Evolutionary conservation across 352 stramenopile genomes (phyloP).

Genomic region (Globisporangium orthogonon): DNA sequence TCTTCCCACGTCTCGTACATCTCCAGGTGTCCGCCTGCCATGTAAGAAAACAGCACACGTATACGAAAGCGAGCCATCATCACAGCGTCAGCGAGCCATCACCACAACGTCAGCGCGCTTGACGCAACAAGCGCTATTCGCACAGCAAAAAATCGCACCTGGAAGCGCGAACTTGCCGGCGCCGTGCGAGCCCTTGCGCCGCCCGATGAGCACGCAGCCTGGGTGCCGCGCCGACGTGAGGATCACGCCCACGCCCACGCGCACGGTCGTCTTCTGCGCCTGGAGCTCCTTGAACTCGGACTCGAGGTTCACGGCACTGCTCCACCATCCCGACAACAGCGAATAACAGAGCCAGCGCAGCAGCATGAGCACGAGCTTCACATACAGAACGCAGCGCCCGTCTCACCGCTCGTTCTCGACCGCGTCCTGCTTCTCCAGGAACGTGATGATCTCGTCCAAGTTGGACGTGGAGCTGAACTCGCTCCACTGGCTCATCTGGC

Average conservation of each 20-base stretch:
- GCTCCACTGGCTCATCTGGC: constrained; percentile 76
- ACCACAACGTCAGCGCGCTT: background rate
- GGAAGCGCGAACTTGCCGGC: constrained; percentile 70
- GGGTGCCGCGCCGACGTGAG: constrained; percentile 60
- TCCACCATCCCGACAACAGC: background rate
- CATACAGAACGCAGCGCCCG: background rate
- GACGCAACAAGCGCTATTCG: background rate
- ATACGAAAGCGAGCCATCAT: background rate
- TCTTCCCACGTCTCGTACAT: constrained; percentile 81
- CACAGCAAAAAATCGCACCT: constrained; percentile 15
- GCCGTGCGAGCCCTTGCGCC: constrained; percentile 69
- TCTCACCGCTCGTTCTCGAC: constrained; percentile 50
- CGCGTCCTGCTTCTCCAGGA: constrained; percentile 73
- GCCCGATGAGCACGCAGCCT: constrained; percentile 63
- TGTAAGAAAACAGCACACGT: too few relatives aligned
- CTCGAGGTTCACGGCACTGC: constrained; percentile 44
- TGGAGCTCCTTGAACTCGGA: constrained; percentile 59
- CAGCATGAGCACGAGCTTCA: background rate
- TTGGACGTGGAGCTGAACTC: constrained; percentile 81
- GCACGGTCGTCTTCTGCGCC: constrained; percentile 48
- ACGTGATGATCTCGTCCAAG: constrained; percentile 81
- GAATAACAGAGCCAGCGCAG: background rate
- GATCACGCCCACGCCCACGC: constrained; percentile 73
- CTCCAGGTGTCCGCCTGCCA: constrained; percentile 59
- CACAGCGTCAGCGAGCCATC: background rate